A percentile compares a stretch with the other conserved stretches of the same genome.
phyloP scores from a whole-genome alignment of 305 asterid species.

The Andrographis paniculata region DNA sequence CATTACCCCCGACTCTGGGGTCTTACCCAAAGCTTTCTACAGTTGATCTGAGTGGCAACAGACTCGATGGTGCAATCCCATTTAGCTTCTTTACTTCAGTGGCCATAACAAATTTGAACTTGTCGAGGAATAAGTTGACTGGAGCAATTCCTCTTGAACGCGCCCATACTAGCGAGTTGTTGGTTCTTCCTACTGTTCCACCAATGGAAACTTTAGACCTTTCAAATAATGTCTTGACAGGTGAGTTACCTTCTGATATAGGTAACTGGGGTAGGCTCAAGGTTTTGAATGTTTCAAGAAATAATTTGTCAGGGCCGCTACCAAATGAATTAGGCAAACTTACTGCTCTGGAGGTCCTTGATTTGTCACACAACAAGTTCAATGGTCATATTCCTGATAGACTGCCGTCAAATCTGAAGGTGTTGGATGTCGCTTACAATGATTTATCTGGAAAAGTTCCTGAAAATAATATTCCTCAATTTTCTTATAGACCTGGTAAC shows the following conservation, averaged over 20 bases:
- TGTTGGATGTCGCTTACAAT: conserved; percentile 61
- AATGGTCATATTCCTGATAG: conserved; percentile 57
- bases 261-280: conserved; percentile 72
- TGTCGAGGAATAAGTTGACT: conserved; percentile 66
- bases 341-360: conserved; percentile 49
- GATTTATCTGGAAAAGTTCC: conserved; percentile 65
- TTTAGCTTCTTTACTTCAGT: conserved; percentile 51
- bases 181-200: conserved; percentile 58
- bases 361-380: conserved; percentile 68
- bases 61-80: conserved; percentile 63
- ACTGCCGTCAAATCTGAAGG: conserved; percentile 51
- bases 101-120: conserved; percentile 52
- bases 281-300: conserved; percentile 61
- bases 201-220: conserved; percentile 76
- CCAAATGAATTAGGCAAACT: conserved; percentile 74
- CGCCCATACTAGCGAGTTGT: conserved; percentile 47
- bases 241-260: conserved; percentile 58
- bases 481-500: conserved; percentile 71
- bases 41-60: conserved; percentile 74
- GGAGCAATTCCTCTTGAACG: conserved; percentile 72
- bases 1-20: conserved; percentile 44
- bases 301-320: conserved; percentile 58
- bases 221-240: conserved; percentile 61
- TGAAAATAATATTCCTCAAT: conserved; percentile 38
- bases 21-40: conserved; percentile 35